Base-by-base conservation (phyloP, 2,329 filamentous ascomycete species). In the Nemania sp. region DNA sequence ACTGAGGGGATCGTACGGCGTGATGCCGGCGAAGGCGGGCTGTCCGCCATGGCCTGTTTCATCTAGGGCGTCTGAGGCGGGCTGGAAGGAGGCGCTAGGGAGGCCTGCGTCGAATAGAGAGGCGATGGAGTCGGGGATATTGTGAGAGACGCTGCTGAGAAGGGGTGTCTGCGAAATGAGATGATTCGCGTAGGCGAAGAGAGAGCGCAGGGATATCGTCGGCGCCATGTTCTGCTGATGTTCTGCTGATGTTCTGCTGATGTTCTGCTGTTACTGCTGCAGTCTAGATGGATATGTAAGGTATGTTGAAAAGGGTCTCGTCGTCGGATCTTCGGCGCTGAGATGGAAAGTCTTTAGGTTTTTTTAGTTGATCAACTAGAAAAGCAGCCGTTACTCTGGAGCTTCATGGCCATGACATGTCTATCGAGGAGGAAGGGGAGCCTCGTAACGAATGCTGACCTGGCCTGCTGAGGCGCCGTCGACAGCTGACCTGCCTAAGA, bases 1-100 rank as follows among this genome's bases (percentile, higher is more conserved):
- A 55, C 67, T 73, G 40, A 77, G 68, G 12, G 76, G 74, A 12
- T 72, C 69, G 63, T 78, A 79, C 12, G 72, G 71, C 11, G 69
- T 71, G 37, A 74, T 55, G 37, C 32, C 47, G 46, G 54, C 43
- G 58, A 62, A 54, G 34, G 42, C 47, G 17, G 54, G 42, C 13
- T 29, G 49, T 39, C 45, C 35, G 45, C 35, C 40, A 43, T 47
- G 5, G 15, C 59, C 25, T 17, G 57, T 37, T 35, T 53, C 40
- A 51, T 62, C 48, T 55, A 55, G 46, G 54, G 52, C 51, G 54
- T 58, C 55, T 57, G 42, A 10, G 40, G 48, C 35, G 2, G 56
- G 43, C 42, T 67, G 42, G 18, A 65, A 63, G 15, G 62, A 51
- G n/a, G 61, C 53, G 20, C 25, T 17, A 32, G 40, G 13, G 25